These are phyloP conservation scores for Fagus crenata DNA, from an alignment of 306 rosid species.

Conservation along the genomic window DNA sequence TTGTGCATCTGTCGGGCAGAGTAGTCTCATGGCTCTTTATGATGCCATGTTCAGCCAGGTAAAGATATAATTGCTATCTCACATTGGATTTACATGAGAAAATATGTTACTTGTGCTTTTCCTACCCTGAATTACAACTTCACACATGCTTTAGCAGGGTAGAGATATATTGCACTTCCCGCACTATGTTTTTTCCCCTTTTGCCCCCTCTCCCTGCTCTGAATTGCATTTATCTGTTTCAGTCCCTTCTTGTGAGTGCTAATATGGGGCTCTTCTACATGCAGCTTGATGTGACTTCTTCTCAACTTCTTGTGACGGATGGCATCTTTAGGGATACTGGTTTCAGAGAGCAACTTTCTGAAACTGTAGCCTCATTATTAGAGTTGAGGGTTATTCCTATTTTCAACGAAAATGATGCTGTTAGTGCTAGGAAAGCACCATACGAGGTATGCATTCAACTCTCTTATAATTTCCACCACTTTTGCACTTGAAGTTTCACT, in stretches of 20 bases:
- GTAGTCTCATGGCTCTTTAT: conserved; percentile 96
- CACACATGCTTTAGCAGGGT: neutral
- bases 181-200: neutral
- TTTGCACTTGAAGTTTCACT: neutral
- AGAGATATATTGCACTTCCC: neutral
- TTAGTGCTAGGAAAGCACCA: conserved; percentile 84
- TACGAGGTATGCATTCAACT: conserved; percentile 53
- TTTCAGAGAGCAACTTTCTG: conserved; percentile 73
- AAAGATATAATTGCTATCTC: neutral
- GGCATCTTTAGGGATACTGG: conserved; percentile 59
- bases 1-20: conserved; percentile 92
- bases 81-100: neutral
- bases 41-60: conserved; percentile 94
- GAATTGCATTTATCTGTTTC: neutral
- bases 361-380: conserved; percentile 68
- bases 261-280: conserved; percentile 25
- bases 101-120: neutral
- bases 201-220: neutral
- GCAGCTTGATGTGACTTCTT: conserved; percentile 94
- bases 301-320: conserved; percentile 93
- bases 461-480: neutral
- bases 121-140: neutral
- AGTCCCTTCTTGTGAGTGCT: conserved; percentile 23
- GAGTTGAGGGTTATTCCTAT: conserved; percentile 71
- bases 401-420: conserved; percentile 93